Conservation (phyloP, 495 filamentous ascomycete species). For the Arthonia radiata region DNA sequence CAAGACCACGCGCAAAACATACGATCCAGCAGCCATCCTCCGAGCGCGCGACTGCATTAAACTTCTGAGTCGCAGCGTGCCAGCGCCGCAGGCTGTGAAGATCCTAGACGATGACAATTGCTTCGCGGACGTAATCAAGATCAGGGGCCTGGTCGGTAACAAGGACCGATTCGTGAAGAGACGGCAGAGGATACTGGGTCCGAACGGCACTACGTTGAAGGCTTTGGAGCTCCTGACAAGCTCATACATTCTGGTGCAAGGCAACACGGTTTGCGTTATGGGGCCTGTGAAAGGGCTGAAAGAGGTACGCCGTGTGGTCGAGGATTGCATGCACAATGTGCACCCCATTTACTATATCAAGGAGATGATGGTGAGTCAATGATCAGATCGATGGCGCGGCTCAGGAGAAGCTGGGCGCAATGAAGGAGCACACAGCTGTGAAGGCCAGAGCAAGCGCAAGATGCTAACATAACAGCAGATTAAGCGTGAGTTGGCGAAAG, state of each 20-base stretch:
- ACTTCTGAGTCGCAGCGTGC: constrained; percentile 72
- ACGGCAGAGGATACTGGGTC: constrained; percentile 72
- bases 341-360: constrained; percentile 91
- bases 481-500: constrained; percentile 90
- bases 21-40: constrained; percentile 77
- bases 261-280: constrained; percentile 85
- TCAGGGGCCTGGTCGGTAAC: constrained; percentile 67
- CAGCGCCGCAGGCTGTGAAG: constrained; percentile 66
- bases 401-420: too few species aligned
- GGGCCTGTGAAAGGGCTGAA: constrained; percentile 81
- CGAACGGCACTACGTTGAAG: constrained; percentile 66
- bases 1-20: constrained; percentile 86
- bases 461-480: constrained; percentile 62
- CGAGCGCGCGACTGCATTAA: constrained; percentile 91
- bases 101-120: constrained; percentile 67
- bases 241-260: constrained; percentile 89
- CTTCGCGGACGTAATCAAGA: constrained; percentile 86
- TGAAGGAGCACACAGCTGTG: too few species aligned
- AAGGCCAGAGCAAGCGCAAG: neutral
- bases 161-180: constrained; percentile 96
- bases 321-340: constrained; percentile 93
- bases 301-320: constrained; percentile 67
- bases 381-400: too few species aligned
- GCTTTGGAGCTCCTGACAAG: constrained; percentile 85
- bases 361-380: too few species aligned